phyloP scores from a whole-genome alignment of 768 basidiomycete species.

The Pleurotus salmoneostramineus region DNA sequence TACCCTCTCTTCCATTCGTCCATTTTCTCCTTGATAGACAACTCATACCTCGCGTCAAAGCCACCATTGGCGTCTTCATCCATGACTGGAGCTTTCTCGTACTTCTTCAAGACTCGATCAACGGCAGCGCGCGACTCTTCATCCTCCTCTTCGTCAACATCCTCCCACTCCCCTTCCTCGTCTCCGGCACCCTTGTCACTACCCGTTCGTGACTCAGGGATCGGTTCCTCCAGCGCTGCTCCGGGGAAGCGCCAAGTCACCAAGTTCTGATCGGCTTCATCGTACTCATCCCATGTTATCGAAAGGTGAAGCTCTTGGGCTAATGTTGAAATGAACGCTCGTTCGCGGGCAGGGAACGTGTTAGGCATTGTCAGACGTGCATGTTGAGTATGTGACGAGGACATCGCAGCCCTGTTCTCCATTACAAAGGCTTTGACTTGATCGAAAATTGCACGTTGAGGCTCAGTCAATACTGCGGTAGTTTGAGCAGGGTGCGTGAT shows the following conservation, averaged over 20 bases:
- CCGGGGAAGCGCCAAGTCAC: constrained; percentile 65
- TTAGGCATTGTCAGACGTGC: constrained; percentile 68
- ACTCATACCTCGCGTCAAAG: constrained; percentile 78
- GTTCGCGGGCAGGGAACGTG: constrained; percentile 74
- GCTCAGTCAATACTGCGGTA: constrained; percentile 56
- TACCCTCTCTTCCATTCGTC: constrained; percentile 89
- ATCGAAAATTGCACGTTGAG: constrained; percentile 78
- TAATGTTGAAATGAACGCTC: constrained; percentile 73
- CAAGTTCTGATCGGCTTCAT: constrained; percentile 76
- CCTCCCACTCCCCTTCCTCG: constrained; percentile 37
- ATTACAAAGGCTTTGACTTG: constrained; percentile 74
- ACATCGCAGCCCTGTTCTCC: constrained; percentile 30
- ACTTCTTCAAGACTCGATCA: constrained; percentile 82
- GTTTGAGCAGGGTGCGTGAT: neutral
- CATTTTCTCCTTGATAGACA: constrained; percentile 77
- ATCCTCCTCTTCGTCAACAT: constrained; percentile 55
- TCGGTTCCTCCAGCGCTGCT: constrained; percentile 22
- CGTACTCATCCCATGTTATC: constrained; percentile 92
- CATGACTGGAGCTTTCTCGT: constrained; percentile 76
- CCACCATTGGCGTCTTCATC: constrained; percentile 69
- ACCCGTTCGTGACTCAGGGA: constrained; percentile 18
- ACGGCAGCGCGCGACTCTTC: constrained; percentile 72
- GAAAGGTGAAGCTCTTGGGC: constrained; percentile 74
- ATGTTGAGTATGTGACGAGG: constrained; percentile 25
- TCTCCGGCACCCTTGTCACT: constrained; percentile 28